Base-by-base conservation (phyloP, 2,329 filamentous ascomycete species). In the Leptographium procerum region DNA sequence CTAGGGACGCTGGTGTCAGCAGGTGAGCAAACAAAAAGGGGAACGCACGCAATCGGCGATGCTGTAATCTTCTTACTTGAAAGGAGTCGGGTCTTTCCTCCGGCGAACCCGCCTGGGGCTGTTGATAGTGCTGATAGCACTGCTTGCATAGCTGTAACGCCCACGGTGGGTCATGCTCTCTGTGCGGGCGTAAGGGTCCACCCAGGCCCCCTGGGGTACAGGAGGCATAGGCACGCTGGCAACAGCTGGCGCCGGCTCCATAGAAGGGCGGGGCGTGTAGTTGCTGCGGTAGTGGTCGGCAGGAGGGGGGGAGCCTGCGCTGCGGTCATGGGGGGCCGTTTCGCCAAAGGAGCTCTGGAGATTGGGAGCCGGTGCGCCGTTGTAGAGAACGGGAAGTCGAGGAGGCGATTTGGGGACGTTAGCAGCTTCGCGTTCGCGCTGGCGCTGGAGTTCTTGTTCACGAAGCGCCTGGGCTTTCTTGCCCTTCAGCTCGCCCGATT, bases 131-230 rank as follows among this genome's bases (percentile, higher is more conserved):
- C 89, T 96, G 64, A 92, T 83, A 57, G 89, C 87, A 72, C 88
- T 95, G 75, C 89, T 95, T 59, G 92, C 91, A 74, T 96, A 97
- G 75, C 91, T 96, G 75, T 95, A 96, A 64, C 94, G 88, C 61
- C 92, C 91, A 65, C 94, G 90, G 73, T 97, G 87, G 65, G 92
- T 91, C 89, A 97, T 96, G 79, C 92, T 96, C 76, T 95, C 89
- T 40, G 88, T 86, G 63, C 89, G 83, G 52, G 87, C 84, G 68
- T 94, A 94, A 16, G 89, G 87, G 66, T 95, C 90, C 62, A 82
- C 79, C 66, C 77, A 81, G 53, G 80, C 80, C 59, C 80, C 80
- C 69, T 76, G 80, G 52, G 83, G 82, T 56, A 86, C 75, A 1
- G 84, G 83, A 57, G 82, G 82, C 51, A 80, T 71, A 50, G 83